Conservation (phyloP, 1,139 yeast genomes). For the Kurtzmaniella quercitrusa region DNA sequence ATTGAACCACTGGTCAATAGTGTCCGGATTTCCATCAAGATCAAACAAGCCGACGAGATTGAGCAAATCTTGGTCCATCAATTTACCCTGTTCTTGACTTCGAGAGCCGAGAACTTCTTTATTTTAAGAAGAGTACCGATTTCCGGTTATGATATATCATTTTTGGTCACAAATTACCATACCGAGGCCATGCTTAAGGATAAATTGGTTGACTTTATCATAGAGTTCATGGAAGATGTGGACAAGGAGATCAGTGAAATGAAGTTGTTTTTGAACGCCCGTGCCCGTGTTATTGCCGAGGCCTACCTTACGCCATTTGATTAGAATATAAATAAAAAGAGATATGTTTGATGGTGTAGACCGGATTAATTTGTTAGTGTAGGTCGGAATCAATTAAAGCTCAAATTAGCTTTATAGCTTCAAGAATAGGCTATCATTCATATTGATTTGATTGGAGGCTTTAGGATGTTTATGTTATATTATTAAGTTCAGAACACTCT, state of each 20-base stretch:
- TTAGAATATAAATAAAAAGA: constrained; percentile 17
- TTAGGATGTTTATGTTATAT: too few relatives aligned
- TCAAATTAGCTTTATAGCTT: too few relatives aligned
- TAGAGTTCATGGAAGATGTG: constrained; percentile 98
- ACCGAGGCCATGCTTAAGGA: constrained; percentile 95
- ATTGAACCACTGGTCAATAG: constrained; percentile 95
- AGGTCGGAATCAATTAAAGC: too few relatives aligned
- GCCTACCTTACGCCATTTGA: constrained; percentile 80
- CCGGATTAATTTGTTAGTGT: background rate
- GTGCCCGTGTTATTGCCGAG: constrained; percentile 98
- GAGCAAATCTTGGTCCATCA: constrained; percentile 92
- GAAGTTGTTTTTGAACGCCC: constrained; percentile 93
- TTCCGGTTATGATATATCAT: constrained; percentile 88
- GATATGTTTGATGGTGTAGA: background rate
- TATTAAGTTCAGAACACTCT: too few relatives aligned
- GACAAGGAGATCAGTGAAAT: constrained; percentile 98
- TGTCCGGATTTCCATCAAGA: constrained; percentile 81
- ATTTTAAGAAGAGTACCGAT: constrained; percentile 90
- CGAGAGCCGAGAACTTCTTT: constrained; percentile 92
- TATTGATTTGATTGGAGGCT: too few relatives aligned
- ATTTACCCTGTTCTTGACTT: constrained; percentile 88
- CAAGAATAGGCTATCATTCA: too few relatives aligned
- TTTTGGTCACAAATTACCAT: constrained; percentile 88
- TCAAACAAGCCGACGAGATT: constrained; percentile 96
- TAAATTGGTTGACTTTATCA: constrained; percentile 91